Evolutionary conservation across 2,329 filamentous ascomycete genomes (phyloP).

Genomic region (Fusarium stilboides): DNA sequence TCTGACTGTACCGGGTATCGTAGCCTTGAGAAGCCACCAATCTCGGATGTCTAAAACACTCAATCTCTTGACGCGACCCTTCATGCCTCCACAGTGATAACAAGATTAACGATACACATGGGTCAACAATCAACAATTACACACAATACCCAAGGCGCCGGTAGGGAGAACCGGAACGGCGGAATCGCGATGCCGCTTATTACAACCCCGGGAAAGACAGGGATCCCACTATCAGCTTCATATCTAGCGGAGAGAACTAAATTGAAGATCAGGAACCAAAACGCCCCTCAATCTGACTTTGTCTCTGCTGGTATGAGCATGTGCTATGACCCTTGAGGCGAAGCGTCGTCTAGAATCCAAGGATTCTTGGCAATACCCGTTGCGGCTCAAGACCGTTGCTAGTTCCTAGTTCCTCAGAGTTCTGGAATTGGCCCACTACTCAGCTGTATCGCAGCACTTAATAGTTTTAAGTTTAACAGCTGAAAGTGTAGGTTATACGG

Average conservation of each 20-base stretch:
- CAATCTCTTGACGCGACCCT: constrained; percentile 14
- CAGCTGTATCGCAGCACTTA: too few species aligned
- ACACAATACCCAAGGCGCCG: not conserved
- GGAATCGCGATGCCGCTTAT: not conserved
- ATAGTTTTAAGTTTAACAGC: too few species aligned
- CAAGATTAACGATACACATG: not conserved
- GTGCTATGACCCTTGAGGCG: not conserved
- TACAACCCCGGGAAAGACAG: constrained; percentile 2
- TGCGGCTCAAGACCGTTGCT: not conserved
- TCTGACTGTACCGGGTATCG: not conserved
- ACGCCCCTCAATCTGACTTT: not conserved
- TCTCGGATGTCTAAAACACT: constrained; percentile 27
- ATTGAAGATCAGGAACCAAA: constrained; percentile 3
- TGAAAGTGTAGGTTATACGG: too few species aligned
- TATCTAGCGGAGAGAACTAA: not conserved
- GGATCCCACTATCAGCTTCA: not conserved
- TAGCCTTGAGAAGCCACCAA: constrained; percentile 14
- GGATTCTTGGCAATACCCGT: not conserved
- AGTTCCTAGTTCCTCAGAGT: not conserved
- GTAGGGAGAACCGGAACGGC: not conserved
- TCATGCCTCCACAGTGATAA: constrained; percentile 7
- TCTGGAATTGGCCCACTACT: not conserved
- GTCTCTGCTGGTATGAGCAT: not conserved
- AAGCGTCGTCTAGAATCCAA: not conserved
- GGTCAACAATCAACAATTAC: not conserved